A percentile compares a stretch with the other conserved stretches of the same genome.
Evolutionary conservation across 352 stramenopile species (phyloP).

Genomic region (Thalassiosira mediterranea): DNA sequence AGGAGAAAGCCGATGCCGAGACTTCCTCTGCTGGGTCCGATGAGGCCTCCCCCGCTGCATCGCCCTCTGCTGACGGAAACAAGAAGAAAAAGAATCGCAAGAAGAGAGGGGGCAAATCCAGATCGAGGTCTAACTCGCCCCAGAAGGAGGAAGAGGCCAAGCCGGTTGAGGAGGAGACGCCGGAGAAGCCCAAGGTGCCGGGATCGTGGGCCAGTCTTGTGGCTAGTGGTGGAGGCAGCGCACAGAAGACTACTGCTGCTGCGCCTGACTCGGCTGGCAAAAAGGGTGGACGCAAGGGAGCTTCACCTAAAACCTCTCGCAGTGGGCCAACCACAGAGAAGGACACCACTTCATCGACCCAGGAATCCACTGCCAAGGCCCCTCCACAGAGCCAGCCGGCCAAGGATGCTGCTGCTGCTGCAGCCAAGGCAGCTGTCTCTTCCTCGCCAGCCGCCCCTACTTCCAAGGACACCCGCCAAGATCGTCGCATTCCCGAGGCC

Average conservation of each 20-base stretch:
- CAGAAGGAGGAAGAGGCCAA: conserved; percentile 7
- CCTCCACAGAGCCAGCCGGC: conserved; percentile 39
- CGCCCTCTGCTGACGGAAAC: conserved; percentile 15
- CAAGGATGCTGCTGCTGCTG: conserved; percentile 33
- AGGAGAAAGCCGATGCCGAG: conserved; percentile 48
- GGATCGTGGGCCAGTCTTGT: conserved; percentile 80
- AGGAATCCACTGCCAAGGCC: conserved; percentile 21
- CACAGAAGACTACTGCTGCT: no score
- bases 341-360: conserved; percentile 28
- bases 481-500: conserved; percentile 56
- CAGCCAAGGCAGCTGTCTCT: conserved; percentile 13
- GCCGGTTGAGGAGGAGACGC: conserved; percentile 24
- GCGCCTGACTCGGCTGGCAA: conserved; percentile 7
- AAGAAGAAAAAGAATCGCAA: conserved; percentile 34
- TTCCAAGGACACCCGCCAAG: conserved; percentile 18
- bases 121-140: conserved; percentile 42
- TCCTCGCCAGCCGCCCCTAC: conserved; percentile 5
- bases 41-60: conserved; percentile 26
- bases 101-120: conserved; percentile 36
- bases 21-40: not conserved
- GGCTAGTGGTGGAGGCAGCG: conserved; percentile 44
- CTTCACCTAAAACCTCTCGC: no score
- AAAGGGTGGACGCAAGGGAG: conserved; percentile 9
- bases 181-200: conserved; percentile 60
- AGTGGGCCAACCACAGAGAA: no score